Base-by-base conservation (phyloP, 2,329 filamentous ascomycete genomes). In the Arthrobotrys entomopaga region DNA sequence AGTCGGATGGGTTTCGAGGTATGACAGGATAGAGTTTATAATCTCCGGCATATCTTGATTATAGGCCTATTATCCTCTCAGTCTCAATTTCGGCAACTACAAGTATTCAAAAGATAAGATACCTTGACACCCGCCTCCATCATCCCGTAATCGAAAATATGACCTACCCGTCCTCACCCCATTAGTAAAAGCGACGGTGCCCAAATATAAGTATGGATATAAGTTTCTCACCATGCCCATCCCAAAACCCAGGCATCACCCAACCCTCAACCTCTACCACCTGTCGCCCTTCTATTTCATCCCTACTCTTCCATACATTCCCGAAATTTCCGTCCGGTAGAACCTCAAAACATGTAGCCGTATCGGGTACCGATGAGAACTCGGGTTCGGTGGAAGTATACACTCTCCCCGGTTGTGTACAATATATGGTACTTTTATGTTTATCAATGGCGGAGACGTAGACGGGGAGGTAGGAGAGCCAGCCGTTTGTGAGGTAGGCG, bases 201-300 rank as follows among this genome's bases (percentile, higher is more conserved):
- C 7, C 6, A 5, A 8, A 34, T 6, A 10, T 10, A 6, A 6
- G 5, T 34, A 34, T 19, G 6, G 1, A 46, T 46, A n/a, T 46
- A 15, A 24, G 13, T 16, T 15, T 15, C 26, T 15, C 61, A 73
- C 69, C 89, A 79, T 91, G 89, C 0, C 88, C 89, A 76, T 91
- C 89, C 86, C 89, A 91, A 1, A 91, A 82, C 0, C 89, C 89
- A 0, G 89, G 89, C 24, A 90, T 85, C 1, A 86, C 88, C 67
- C 58, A 72, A 10, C 73, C 66, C 0, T 72, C 53, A 16, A 75
- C 13, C 1, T 60, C 24, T 24, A 58, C 38, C 0, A 63, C 13
- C 38, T 20, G 5, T 26, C 50, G 46, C 19, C 16, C 19, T 1
- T 57, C 38, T 1, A 74, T 34, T 4, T 64, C 50, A 16, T 59